These are phyloP conservation scores for Termitomyces sp. DNA, from an alignment of 768 basidiomycete species.

Conservation along the genomic window DNA sequence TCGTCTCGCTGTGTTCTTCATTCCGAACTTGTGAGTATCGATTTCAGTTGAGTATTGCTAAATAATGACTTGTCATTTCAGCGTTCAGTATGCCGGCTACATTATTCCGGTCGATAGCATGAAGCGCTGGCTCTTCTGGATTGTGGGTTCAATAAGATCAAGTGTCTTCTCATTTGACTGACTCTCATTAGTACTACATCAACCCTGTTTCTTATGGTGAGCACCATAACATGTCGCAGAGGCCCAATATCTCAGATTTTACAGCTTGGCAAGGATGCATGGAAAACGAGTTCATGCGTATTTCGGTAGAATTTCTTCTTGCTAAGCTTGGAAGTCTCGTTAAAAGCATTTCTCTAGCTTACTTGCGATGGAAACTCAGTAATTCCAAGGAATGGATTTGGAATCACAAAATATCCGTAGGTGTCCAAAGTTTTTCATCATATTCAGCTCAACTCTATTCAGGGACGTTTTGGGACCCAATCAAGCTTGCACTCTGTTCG, in stretches of 20 bases:
- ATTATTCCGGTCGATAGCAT: conserved; percentile 61
- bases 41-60: neutral
- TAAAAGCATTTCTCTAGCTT: conserved; percentile 28
- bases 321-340: neutral
- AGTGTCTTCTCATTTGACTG: neutral
- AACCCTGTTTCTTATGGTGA: conserved; percentile 72
- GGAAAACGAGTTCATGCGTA: conserved; percentile 82
- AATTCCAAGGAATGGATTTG: conserved; percentile 58
- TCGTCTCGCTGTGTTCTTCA: conserved; percentile 57
- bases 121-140: conserved; percentile 86
- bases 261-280: conserved; percentile 70
- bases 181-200: conserved; percentile 55
- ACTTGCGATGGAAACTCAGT: conserved; percentile 61
- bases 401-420: conserved; percentile 56
- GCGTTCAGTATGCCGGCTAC: conserved; percentile 65
- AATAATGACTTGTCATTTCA: conserved; percentile 6
- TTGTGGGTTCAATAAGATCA: conserved; percentile 37
- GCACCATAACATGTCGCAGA: neutral
- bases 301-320: conserved; percentile 36
- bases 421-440: conserved; percentile 18
- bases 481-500: conserved; percentile 75
- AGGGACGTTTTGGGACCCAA: conserved; percentile 53
- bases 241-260: neutral
- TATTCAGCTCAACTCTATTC: conserved; percentile 7
- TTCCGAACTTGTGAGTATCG: conserved; percentile 57